These are phyloP conservation scores for Seiridium cupressi DNA, from an alignment of 2,329 filamentous ascomycete species.

Conservation along the genomic window DNA sequence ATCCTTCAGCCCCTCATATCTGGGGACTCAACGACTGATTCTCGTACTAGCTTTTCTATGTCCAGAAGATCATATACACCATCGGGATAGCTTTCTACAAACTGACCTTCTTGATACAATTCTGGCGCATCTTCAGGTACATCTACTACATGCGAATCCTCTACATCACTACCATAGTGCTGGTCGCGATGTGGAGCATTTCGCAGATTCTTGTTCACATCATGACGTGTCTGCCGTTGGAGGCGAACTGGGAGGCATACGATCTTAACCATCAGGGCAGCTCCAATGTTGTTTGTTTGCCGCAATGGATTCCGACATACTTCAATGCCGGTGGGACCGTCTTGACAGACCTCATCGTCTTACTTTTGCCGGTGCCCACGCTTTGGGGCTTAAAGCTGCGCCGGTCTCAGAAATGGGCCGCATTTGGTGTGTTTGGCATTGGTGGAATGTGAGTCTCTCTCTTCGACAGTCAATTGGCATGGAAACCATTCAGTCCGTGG, in stretches of 20 bases:
- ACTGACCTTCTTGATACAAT: constrained; percentile 6
- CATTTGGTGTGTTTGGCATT: constrained; percentile 3
- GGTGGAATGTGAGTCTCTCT: not conserved
- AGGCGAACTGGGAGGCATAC: not conserved
- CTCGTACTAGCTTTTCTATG: not conserved
- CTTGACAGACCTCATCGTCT: constrained; percentile 4
- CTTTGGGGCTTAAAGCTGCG: constrained; percentile 2
- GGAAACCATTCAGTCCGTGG: not conserved
- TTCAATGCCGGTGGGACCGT: constrained; percentile 1
- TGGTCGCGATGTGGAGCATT: not conserved
- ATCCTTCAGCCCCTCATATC: too few species aligned
- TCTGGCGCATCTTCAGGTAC: constrained; percentile 1
- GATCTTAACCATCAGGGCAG: not conserved
- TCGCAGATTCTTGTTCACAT: not conserved
- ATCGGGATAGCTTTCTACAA: not conserved
- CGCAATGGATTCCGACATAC: not conserved
- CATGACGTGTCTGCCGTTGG: not conserved
- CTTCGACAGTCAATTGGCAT: not conserved
- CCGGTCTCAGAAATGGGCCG: constrained; percentile 4
- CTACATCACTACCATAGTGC: not conserved
- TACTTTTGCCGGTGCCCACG: not conserved
- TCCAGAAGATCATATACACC: not conserved
- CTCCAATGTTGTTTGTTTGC: not conserved
- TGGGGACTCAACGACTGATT: not conserved
- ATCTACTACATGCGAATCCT: constrained; percentile 1